Evolutionary conservation across 805 yeast species (phyloP).

Genomic region (Cyberlindnera xylosilytica): DNA sequence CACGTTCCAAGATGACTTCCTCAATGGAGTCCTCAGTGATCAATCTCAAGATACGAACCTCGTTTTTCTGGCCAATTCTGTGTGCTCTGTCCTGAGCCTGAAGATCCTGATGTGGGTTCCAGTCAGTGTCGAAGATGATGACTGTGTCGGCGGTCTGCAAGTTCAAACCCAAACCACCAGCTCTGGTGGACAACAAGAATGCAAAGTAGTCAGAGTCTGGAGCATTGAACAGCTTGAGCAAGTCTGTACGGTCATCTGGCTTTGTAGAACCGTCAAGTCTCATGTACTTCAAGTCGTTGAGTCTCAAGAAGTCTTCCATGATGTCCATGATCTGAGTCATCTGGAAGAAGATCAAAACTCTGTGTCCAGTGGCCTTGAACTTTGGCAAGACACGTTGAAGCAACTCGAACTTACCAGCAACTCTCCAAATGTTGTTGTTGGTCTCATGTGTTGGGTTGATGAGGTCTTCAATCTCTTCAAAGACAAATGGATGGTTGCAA

Average conservation of each 20-base stretch:
- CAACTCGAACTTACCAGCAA: constrained; percentile 77
- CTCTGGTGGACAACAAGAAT: constrained; percentile 78
- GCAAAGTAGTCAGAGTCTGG: constrained; percentile 76
- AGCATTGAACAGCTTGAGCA: constrained; percentile 72
- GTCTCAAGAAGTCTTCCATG: constrained; percentile 78
- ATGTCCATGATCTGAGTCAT: constrained; percentile 91
- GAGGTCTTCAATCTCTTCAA: constrained; percentile 74
- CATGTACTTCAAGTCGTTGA: constrained; percentile 63
- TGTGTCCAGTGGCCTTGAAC: constrained; percentile 68
- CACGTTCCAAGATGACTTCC: constrained; percentile 78
- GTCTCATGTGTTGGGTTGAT: constrained; percentile 62
- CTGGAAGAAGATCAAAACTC: constrained; percentile 80
- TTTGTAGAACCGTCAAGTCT: constrained; percentile 82
- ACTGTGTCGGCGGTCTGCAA: constrained; percentile 88
- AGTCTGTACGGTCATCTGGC: constrained; percentile 76
- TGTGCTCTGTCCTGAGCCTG: constrained; percentile 92
- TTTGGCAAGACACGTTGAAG: constrained; percentile 74
- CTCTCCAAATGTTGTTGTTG: constrained; percentile 69
- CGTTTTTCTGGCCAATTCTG: constrained; percentile 86
- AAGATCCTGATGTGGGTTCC: constrained; percentile 91
- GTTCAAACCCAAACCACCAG: constrained; percentile 86
- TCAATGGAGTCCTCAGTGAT: constrained; percentile 82
- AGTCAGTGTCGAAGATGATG: constrained; percentile 81
- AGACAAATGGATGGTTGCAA: constrained; percentile 85
- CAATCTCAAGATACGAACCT: constrained; percentile 75